Evolutionary conservation across 2,329 filamentous ascomycete species (phyloP).

Genomic region (Trichoderma arundinaceum): DNA sequence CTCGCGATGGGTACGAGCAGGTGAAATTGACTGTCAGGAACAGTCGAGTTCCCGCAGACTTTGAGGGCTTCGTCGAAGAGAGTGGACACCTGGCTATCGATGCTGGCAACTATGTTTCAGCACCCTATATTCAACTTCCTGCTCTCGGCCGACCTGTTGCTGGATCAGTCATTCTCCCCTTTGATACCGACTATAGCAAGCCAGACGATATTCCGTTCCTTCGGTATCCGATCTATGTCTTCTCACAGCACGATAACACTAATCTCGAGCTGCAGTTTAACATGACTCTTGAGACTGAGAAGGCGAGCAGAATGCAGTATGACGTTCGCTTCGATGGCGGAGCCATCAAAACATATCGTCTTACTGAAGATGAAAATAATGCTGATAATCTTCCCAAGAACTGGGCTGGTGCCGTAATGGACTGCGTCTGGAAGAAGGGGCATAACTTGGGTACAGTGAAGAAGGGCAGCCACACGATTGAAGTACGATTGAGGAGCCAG

Average conservation of each 20-base stretch:
- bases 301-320: slow-evolving; percentile 55
- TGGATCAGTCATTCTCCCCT: slow-evolving; percentile 36
- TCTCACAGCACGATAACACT: slow-evolving; percentile 36
- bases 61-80: slow-evolving; percentile 45
- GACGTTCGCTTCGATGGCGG: slow-evolving; percentile 55
- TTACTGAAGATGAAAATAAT: slow-evolving; percentile 41
- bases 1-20: slow-evolving; percentile 48
- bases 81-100: slow-evolving; percentile 46
- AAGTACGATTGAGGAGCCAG: slow-evolving; percentile 41
- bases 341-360: slow-evolving; percentile 40
- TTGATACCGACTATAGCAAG: slow-evolving; percentile 33
- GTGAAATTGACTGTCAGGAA: slow-evolving; percentile 38
- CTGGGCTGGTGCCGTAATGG: slow-evolving; percentile 56
- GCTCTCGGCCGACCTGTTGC: slow-evolving; percentile 40
- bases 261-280: slow-evolving; percentile 46
- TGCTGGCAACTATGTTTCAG: slow-evolving; percentile 37
- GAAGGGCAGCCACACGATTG: slow-evolving; percentile 41
- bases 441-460: slow-evolving; percentile 38
- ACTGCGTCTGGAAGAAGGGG: slow-evolving; percentile 56
- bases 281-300: slow-evolving; percentile 56
- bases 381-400: slow-evolving; percentile 51
- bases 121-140: slow-evolving; percentile 41
- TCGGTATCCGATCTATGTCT: slow-evolving; percentile 44
- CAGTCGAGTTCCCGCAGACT: slow-evolving; percentile 41
- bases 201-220: slow-evolving; percentile 36